A percentile compares a stretch with the other conserved stretches of the same genome.
phyloP scores from a whole-genome alignment of 495 filamentous ascomycete genomes.

The Aspergillus hancockii region DNA sequence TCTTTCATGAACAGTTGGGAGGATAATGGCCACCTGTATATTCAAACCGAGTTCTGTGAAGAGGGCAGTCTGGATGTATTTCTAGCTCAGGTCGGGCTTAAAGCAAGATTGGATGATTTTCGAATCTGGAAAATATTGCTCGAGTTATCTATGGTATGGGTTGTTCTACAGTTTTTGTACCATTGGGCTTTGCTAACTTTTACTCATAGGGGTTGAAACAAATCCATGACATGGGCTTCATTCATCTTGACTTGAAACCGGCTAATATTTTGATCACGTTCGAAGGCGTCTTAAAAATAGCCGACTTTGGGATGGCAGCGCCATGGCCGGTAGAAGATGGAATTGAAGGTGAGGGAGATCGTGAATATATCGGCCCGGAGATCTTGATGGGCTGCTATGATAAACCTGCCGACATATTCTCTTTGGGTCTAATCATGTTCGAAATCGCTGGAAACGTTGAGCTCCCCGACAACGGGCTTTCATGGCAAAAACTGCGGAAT shows the following conservation, averaged over 20 bases:
- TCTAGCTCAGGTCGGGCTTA: constrained; percentile 71
- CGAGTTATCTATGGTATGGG: constrained; percentile 69
- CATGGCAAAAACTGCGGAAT: constrained; percentile 83
- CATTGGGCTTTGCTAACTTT: constrained; percentile 34
- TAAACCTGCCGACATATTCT: constrained; percentile 90
- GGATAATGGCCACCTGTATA: constrained; percentile 77
- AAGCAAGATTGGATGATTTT: constrained; percentile 91
- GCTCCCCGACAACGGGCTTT: constrained; percentile 85
- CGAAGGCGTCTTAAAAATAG: constrained; percentile 91
- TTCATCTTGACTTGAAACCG: constrained; percentile 94
- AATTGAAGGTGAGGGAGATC: constrained; percentile 90
- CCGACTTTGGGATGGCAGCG: constrained; percentile 92
- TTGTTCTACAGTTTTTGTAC: not conserved
- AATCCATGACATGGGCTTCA: constrained; percentile 84
- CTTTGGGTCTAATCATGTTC: constrained; percentile 87
- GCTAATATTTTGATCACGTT: constrained; percentile 91
- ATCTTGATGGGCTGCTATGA: constrained; percentile 80
- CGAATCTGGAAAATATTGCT: constrained; percentile 96
- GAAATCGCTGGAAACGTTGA: constrained; percentile 91
- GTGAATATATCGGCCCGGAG: constrained; percentile 93
- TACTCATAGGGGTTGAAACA: constrained; percentile 72
- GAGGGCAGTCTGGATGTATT: constrained; percentile 87
- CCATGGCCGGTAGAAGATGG: constrained; percentile 70
- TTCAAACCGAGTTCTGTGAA: constrained; percentile 95
- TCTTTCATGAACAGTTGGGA: constrained; percentile 86